Percentiles rank a stretch among this genome's conserved stretches.
phyloP scores from a whole-genome alignment of 2,329 filamentous ascomycete genomes.

The Sphaerulina populicola region DNA sequence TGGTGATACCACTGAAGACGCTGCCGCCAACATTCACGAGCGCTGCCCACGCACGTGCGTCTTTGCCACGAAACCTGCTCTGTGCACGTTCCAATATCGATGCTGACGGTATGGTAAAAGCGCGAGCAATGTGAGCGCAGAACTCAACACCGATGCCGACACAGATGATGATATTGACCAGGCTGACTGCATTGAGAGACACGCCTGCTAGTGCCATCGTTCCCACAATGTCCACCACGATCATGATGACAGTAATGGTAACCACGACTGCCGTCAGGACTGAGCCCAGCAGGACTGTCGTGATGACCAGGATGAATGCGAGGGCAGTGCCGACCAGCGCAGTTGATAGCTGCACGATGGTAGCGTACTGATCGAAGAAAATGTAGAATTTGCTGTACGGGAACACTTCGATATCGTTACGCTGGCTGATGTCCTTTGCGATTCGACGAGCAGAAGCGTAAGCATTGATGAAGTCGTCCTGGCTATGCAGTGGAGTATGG shows the following conservation, averaged over 20 bases:
- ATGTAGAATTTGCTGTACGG: constrained; percentile 97
- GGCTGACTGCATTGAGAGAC: constrained; percentile 84
- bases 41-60: constrained; percentile 84
- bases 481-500: constrained; percentile 77
- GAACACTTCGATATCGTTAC: constrained; percentile 79
- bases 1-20: constrained; percentile 90
- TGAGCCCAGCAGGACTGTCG: constrained; percentile 74
- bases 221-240: constrained; percentile 84
- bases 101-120: constrained; percentile 86
- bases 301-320: constrained; percentile 74
- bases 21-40: constrained; percentile 90
- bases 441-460: constrained; percentile 87
- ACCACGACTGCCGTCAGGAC: constrained; percentile 72
- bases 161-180: constrained; percentile 95
- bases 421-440: constrained; percentile 61
- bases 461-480: constrained; percentile 85
- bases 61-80: constrained; percentile 67
- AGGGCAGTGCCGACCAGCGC: constrained; percentile 74
- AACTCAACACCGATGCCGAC: constrained; percentile 96
- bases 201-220: constrained; percentile 86
- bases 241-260: constrained; percentile 84
- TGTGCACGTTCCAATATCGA: constrained; percentile 70
- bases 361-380: constrained; percentile 95
- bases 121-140: constrained; percentile 90
- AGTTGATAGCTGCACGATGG: constrained; percentile 70